Conservation (phyloP, 805 yeast species). For the Candida piceae region DNA sequence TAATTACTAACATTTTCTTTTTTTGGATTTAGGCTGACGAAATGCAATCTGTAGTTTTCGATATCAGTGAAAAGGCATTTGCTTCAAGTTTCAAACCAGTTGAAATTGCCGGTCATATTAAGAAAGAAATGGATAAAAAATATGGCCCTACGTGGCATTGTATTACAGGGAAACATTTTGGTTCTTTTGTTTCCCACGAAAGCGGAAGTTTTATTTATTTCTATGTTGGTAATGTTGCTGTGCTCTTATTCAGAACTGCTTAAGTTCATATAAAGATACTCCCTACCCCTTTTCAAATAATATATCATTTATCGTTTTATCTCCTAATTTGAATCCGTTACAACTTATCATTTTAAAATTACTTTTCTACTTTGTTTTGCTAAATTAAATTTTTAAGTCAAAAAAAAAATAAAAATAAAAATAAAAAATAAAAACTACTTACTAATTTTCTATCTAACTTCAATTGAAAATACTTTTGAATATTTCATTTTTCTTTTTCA, state of each 20-base stretch:
- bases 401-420: no score
- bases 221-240: conserved; percentile 64
- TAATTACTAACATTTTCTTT: background rate
- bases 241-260: conserved; percentile 65
- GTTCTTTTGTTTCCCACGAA: conserved; percentile 73
- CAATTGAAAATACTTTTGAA: conserved; percentile 18
- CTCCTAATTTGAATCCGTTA: no score
- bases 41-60: conserved; percentile 44
- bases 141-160: conserved; percentile 79
- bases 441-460: no score
- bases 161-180: conserved; percentile 74
- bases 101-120: conserved; percentile 62
- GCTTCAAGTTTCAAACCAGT: conserved; percentile 42
- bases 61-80: conserved; percentile 42
- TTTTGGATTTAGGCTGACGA: conserved; percentile 37
- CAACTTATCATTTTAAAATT: no score
- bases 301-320: no score
- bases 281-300: no score
- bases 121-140: conserved; percentile 57
- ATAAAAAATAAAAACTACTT: no score
- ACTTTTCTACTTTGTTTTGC: no score
- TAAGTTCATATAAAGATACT: conserved; percentile 26
- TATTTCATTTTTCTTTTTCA: conserved; percentile 17
- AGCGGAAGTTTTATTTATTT: conserved; percentile 68
- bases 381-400: no score